Percentiles rank a stretch among this genome's conserved stretches.
Conservation (phyloP, 345 rosid genomes). For the Corchorus capsularis region DNA sequence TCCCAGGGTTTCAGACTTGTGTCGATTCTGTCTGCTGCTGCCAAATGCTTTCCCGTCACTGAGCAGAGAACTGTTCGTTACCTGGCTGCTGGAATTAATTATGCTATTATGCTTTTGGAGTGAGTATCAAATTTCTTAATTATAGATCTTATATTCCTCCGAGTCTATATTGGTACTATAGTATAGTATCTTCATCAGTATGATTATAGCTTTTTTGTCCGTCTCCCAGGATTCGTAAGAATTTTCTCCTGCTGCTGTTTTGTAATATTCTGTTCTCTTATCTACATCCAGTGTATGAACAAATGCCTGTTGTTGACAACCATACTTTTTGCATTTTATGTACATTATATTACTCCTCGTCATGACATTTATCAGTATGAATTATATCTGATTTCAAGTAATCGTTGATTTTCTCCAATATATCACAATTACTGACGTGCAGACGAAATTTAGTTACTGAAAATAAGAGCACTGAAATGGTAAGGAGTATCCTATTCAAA, state of each 20-base stretch:
- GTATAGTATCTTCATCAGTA: not conserved
- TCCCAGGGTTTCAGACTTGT: not conserved
- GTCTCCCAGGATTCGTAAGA: no score
- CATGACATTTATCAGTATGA: not conserved
- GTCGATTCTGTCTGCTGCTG: not conserved
- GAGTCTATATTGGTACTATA: no score
- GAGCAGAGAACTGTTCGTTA: not conserved
- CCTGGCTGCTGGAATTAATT: constrained; percentile 9
- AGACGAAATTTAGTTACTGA: not conserved
- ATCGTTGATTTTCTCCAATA: not conserved
- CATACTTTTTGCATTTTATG: not conserved
- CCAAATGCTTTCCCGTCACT: not conserved
- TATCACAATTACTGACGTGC: not conserved
- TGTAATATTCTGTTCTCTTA: not conserved
- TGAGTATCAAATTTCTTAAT: not conserved
- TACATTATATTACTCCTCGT: not conserved
- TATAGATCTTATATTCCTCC: not conserved
- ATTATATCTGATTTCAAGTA: not conserved
- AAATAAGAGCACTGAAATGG: no score
- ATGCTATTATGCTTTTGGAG: not conserved
- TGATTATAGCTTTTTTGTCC: not conserved
- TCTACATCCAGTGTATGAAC: not conserved
- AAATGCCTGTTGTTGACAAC: not conserved
- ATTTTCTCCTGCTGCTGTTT: not conserved
- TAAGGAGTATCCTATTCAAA: no score